phyloP scores from a whole-genome alignment of 2,329 filamentous ascomycete genomes.

The Corniculantispora saksenae region DNA sequence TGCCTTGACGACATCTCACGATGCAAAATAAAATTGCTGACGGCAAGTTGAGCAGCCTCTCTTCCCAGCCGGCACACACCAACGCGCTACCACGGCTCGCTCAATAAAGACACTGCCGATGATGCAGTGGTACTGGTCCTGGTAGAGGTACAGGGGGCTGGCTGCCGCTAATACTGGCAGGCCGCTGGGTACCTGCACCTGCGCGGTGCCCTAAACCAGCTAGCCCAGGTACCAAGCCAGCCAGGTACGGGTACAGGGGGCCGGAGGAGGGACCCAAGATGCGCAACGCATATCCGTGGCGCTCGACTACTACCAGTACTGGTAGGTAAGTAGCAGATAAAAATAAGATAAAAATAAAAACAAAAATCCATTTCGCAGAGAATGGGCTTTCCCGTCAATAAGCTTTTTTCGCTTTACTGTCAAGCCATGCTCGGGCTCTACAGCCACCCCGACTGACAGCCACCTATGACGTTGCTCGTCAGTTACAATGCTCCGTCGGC shows the following conservation, averaged over 20 bases:
- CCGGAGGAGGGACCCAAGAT: not conserved
- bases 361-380: no score
- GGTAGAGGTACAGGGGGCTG: not conserved
- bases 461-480: no score
- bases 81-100: no score
- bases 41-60: no score
- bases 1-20: not conserved
- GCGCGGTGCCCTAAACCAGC: conserved; percentile 3
- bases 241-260: no score
- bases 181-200: not conserved
- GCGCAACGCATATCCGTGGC: conserved; percentile 3
- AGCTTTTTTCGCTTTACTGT: no score
- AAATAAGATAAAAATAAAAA: not conserved
- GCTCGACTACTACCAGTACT: no score
- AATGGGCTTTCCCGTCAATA: no score
- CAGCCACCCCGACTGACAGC: no score
- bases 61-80: no score
- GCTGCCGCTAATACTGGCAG: not conserved
- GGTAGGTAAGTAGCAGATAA: not conserved
- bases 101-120: conserved; percentile 13
- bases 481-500: no score
- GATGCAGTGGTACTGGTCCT: not conserved
- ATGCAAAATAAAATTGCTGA: not conserved
- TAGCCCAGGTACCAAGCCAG: conserved; percentile 12
- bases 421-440: no score